Evolutionary conservation across 345 rosid genomes (phyloP), one percentile per base, ranked within the genome.

Genomic region (Iberis pinnata): DNA sequence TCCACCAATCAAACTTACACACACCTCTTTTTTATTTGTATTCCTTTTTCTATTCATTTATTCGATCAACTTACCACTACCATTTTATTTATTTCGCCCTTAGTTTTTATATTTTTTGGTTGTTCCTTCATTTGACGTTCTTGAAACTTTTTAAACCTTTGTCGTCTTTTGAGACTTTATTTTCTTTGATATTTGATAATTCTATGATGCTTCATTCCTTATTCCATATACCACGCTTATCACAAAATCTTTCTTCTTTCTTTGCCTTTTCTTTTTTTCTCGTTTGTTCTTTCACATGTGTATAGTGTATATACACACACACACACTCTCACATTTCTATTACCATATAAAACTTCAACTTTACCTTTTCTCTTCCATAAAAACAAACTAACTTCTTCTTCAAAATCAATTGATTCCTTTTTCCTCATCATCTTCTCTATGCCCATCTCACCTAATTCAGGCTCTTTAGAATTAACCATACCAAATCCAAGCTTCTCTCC

Each of bases 401-500:
- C 64, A 65, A 38, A 58, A 43, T 43, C 13, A 36, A 37, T 51
- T 50, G 53, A 43, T 24, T 22, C 58, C 38, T 18, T 14, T 47
- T 25, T 32, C 37, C 14, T 64, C 38, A 32, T 29, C 64, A 12
- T 65, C 42, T 20, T 45, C 65, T 32, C 37, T 3, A 66, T 66
- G 70, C 65, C 53, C 59, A 9, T 43, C 42, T 58, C 70, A 66
- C 48, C 59, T 43, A 65, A 58, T 50, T 58, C 60, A 66, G 37
- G 55, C 54, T 58, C 64, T 40, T 72, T 89, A 73, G 95, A 89
- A 52, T 74, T 89, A 73, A 80, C 94, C 37, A 83, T 89, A 24
- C 80, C 94, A 15, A 80, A 74, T 43, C 86, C 93, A 3, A 88
- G 86, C 52, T 83, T 81, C 80, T 71, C 84, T 63, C 64, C 82